phyloP scores from a whole-genome alignment of 164 flowering plant genomes.

The Dillenia suffruticosa region DNA sequence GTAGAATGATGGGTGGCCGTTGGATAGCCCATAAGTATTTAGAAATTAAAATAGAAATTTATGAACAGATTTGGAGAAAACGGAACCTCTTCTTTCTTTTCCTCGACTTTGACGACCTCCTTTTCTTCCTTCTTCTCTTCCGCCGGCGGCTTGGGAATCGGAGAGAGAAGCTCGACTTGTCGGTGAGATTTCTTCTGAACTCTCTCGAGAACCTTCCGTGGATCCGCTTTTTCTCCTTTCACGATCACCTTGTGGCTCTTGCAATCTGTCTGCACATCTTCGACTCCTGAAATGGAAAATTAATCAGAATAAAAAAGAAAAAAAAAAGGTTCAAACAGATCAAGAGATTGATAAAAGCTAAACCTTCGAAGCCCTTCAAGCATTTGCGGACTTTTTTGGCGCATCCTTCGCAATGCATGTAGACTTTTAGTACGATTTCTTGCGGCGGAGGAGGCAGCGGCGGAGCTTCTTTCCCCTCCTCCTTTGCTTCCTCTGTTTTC shows the following conservation, averaged over 20 bases:
- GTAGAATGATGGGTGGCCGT: no score
- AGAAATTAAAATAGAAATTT: not conserved
- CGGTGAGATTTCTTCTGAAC: constrained; percentile 66
- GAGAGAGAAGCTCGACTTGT: constrained; percentile 65
- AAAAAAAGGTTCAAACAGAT: not conserved
- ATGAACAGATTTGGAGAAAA: not conserved
- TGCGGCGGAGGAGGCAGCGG: constrained; percentile 48
- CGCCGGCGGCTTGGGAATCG: constrained; percentile 57
- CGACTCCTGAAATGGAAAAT: constrained; percentile 47
- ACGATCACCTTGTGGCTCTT: constrained; percentile 56
- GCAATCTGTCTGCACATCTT: constrained; percentile 67
- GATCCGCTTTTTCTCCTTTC: constrained; percentile 81
- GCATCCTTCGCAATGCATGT: constrained; percentile 96
- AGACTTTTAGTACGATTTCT: constrained; percentile 59
- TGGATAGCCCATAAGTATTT: no score
- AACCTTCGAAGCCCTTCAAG: constrained; percentile 71
- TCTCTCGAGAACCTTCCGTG: constrained; percentile 58
- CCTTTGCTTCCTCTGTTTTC: constrained; percentile 23
- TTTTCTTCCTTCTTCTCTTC: constrained; percentile 41
- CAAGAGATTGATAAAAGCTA: not conserved
- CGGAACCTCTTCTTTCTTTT: constrained; percentile 59
- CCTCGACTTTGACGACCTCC: constrained; percentile 48
- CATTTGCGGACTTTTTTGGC: constrained; percentile 65
- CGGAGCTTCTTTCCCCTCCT: constrained; percentile 18
- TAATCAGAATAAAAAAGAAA: not conserved